These are phyloP conservation scores for Phytophthora idaei DNA, from an alignment of 352 stramenopile genomes.

Conservation along the genomic window DNA sequence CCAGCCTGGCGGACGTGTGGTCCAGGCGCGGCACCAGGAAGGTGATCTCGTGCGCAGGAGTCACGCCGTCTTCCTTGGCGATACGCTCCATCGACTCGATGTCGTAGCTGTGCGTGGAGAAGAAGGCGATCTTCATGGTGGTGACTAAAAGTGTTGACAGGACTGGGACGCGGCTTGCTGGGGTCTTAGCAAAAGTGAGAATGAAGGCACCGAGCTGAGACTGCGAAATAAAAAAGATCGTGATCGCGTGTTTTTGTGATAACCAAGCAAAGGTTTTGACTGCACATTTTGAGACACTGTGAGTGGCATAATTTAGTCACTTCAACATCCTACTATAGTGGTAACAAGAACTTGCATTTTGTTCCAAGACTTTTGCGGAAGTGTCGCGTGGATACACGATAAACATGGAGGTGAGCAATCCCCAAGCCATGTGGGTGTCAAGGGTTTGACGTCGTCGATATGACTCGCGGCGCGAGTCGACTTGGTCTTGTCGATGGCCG, in stretches of 20 bases:
- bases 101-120: constrained; percentile 82
- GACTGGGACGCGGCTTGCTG: constrained; percentile 2
- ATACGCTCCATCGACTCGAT: constrained; percentile 58
- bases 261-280: no score
- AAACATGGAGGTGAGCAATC: constrained; percentile 10
- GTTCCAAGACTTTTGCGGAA: constrained; percentile 11
- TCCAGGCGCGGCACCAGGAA: constrained; percentile 66
- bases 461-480: not conserved
- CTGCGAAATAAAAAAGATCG: not conserved
- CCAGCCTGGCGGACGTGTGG: constrained; percentile 54
- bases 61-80: constrained; percentile 49
- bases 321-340: constrained; percentile 16
- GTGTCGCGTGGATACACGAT: constrained; percentile 3
- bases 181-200: constrained; percentile 20
- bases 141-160: not conserved
- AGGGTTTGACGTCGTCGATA: no score
- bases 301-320: constrained; percentile 3
- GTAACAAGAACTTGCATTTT: not conserved
- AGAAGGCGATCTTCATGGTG: constrained; percentile 76
- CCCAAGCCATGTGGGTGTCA: not conserved
- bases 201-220: not conserved
- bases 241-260: constrained; percentile 21
- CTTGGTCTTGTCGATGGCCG: constrained; percentile 10
- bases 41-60: constrained; percentile 51
- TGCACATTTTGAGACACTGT: not conserved